Percentiles rank a stretch among this genome's conserved stretches.
Conservation (phyloP, 1,139 yeast genomes). For the Taphrina deformans region DNA sequence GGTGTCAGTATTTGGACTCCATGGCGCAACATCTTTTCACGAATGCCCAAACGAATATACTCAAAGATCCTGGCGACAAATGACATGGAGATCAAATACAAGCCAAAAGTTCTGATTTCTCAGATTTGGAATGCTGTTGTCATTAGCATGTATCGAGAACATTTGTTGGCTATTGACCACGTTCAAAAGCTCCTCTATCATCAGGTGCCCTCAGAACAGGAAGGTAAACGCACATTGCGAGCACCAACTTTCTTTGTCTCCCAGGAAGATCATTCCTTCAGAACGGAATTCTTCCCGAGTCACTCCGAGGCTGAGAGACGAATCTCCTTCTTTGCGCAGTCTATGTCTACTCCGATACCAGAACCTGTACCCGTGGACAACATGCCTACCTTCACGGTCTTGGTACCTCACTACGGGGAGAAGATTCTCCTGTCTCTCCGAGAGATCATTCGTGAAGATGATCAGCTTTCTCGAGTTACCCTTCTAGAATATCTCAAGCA, state of each 20-base stretch:
- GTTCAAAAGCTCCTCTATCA: conserved; percentile 95
- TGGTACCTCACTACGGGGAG: conserved; percentile 97
- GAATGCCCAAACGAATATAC: conserved; percentile 97
- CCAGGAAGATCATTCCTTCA: conserved; percentile 93
- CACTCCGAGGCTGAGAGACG: conserved; percentile 99
- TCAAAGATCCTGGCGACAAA: conserved; percentile 96
- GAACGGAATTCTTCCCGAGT: conserved; percentile 92
- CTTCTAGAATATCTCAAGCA: conserved; percentile 94
- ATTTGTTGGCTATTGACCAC: conserved; percentile 93
- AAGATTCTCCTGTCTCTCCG: conserved; percentile 90
- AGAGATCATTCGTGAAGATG: conserved; percentile 98
- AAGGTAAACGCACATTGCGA: conserved; percentile 96
- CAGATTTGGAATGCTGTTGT: conserved; percentile 99
- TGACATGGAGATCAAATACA: conserved; percentile 98
- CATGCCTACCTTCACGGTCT: conserved; percentile 97
- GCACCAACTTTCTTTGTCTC: conserved; percentile 98
- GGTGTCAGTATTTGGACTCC: conserved; percentile 99
- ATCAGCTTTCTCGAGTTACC: conserved; percentile 96
- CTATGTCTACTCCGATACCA: conserved; percentile 95
- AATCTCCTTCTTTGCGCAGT: conserved; percentile 97
- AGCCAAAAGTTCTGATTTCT: conserved; percentile 95
- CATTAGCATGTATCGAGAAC: conserved; percentile 98
- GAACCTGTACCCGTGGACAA: conserved; percentile 98
- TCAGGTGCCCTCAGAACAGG: conserved; percentile 89
- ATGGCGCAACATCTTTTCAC: conserved; percentile 97